phyloP scores from a whole-genome alignment of 139 green algal genomes.

The Zygnema circumcarinatum region DNA sequence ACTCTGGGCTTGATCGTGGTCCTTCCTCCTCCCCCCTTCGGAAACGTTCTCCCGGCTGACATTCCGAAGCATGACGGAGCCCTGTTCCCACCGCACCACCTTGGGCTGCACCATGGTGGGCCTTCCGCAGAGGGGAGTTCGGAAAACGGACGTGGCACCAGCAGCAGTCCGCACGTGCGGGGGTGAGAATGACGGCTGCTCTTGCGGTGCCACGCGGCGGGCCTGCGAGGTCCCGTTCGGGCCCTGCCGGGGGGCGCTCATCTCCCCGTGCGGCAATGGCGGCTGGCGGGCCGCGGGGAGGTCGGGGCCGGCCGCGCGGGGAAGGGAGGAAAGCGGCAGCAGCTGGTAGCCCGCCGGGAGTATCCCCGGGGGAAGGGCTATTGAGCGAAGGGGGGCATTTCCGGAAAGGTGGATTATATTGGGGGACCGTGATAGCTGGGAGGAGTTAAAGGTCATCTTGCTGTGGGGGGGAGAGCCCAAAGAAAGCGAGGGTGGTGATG shows the following conservation, averaged over 20 bases:
- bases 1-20: too few species aligned
- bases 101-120: background rate
- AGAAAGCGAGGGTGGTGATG: background rate
- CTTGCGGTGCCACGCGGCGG: background rate
- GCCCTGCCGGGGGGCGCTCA: background rate
- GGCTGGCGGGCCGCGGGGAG: background rate
- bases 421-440: background rate
- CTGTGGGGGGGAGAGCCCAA: background rate
- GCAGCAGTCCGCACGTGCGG: too few species aligned
- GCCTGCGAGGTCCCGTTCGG: background rate
- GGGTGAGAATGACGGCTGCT: background rate
- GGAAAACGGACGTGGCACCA: background rate
- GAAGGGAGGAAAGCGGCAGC: background rate
- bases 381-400: background rate
- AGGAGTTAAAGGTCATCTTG: background rate
- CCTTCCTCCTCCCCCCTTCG: too few species aligned
- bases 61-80: too few species aligned
- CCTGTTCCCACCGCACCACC: background rate
- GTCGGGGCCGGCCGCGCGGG: too few species aligned
- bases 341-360: background rate
- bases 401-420: background rate
- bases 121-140: background rate
- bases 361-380: too few species aligned
- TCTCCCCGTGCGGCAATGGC: background rate
- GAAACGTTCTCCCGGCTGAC: too few species aligned